Base-by-base conservation (phyloP, 225 moss, liverwort and hornwort species). In the Antitrichia curtipendula region DNA sequence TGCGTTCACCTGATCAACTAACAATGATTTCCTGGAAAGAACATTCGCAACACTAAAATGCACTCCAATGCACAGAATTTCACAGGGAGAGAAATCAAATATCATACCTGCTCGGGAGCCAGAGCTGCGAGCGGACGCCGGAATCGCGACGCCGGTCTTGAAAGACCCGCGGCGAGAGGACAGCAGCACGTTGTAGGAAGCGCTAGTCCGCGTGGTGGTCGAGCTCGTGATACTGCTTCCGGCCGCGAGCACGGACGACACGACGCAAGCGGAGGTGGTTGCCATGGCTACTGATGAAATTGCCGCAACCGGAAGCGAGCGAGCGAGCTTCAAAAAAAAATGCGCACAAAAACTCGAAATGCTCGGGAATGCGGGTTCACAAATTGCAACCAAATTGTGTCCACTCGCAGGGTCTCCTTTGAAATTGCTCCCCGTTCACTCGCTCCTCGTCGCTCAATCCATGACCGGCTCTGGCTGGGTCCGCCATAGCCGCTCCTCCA, bases 221-320 rank as follows among this genome's bases (percentile, higher is more conserved):
- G 85, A 73, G 83, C 82, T 88, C 78, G 43, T 68, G 79, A 92
- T 38, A 90, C 80, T 91, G 92, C 87, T 90, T 57, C 91, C 91
- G 34, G 84, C 87, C 57, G 82, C 91, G 50, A 89, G 86, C 84
- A 90, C 91, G 85, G 92, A 85, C 84, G 91, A 90, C 89, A 91
- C 60, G 70, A 90, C 60, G 79, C 89, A 91, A 57, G 93, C 91
- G 49, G 93, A 86, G 68, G 93, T 86, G 70, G 90, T 87, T 83
- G 94, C 92, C 94, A 94, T 94, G 53, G 84, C 86, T 63, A 27
- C 83, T 38, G 47, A 80, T 41, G 19, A 45, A 87, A 82, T 62
- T 56, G 80, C 65, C 57, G 86, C 86, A 53, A 40, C 70, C 52
- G 78, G 78, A 40, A 82, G 49, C 49, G 31, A 74, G 31, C 49